phyloP scores from a whole-genome alignment of 306 rosid species.

The Quercus ilex region DNA sequence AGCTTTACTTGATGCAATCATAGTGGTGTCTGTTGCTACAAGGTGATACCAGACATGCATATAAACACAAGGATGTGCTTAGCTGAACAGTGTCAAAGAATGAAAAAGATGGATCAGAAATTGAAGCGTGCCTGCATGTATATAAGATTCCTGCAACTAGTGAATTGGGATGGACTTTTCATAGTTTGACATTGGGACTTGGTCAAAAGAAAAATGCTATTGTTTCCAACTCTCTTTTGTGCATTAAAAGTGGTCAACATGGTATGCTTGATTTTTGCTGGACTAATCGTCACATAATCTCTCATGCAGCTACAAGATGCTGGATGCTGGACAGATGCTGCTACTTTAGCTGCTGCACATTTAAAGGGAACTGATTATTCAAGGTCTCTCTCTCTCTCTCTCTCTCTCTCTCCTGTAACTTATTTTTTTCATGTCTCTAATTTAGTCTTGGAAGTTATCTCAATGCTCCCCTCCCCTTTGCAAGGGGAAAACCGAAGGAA shows the following conservation, averaged over 20 bases:
- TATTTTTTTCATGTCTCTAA: background rate
- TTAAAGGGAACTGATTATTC: constrained; percentile 95
- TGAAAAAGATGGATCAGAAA: background rate
- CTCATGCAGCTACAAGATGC: constrained; percentile 94
- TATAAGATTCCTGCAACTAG: background rate
- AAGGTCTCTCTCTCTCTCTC: constrained; percentile 49
- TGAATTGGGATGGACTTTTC: background rate
- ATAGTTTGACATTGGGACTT: background rate
- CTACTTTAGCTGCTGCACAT: constrained; percentile 95
- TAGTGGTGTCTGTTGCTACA: background rate
- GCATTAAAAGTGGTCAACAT: constrained; percentile 9
- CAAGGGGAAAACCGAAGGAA: too few relatives aligned
- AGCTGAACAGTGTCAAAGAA: background rate
- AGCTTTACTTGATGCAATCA: background rate
- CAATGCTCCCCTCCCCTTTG: too few relatives aligned
- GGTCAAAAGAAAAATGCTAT: background rate
- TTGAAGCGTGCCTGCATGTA: background rate
- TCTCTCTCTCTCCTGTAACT: background rate
- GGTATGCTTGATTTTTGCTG: constrained; percentile 17
- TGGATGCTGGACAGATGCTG: constrained; percentile 98
- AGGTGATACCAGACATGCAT: background rate
- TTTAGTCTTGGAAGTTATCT: too few relatives aligned
- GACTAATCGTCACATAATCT: constrained; percentile 27
- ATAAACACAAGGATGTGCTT: background rate
- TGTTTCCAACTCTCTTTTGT: background rate